phyloP scores from a whole-genome alignment of 1,284 basidiomycete species.

The Abortiporus biennis region DNA sequence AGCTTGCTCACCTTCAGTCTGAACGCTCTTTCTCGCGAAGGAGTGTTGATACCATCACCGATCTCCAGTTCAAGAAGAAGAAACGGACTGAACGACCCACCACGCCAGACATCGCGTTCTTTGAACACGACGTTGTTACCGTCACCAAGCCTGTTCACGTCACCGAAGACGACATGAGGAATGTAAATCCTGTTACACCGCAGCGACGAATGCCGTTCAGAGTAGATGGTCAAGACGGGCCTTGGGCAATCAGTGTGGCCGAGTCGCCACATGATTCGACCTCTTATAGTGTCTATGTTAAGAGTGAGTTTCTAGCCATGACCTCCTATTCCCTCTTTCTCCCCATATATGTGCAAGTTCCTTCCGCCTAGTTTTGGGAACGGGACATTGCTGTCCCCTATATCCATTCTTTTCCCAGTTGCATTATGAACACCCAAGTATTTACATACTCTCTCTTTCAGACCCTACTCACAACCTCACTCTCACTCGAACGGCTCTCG shows the following conservation, averaged over 20 bases:
- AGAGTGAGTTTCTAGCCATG: constrained; percentile 35
- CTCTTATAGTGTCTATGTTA: constrained; percentile 41
- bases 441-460: constrained; percentile 29
- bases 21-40: constrained; percentile 19
- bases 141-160: constrained; percentile 15
- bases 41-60: constrained; percentile 27
- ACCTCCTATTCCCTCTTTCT: constrained; percentile 13
- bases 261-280: constrained; percentile 35
- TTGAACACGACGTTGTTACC: constrained; percentile 23
- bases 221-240: constrained; percentile 37
- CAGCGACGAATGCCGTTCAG: constrained; percentile 22
- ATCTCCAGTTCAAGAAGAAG: constrained; percentile 18
- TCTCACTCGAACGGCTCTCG: constrained; percentile 68
- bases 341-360: constrained; percentile 4
- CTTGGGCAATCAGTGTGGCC: constrained; percentile 48
- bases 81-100: constrained; percentile 17
- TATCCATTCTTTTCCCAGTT: not conserved
- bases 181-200: constrained; percentile 27
- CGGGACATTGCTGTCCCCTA: not conserved
- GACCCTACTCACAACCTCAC: constrained; percentile 87
- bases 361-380: not conserved
- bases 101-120: constrained; percentile 29
- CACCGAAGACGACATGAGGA: constrained; percentile 27
- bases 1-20: constrained; percentile 12
- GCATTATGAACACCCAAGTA: not conserved